These are phyloP conservation scores for Geotrichum ghanense DNA, from an alignment of 805 yeast genomes.

Conservation along the genomic window DNA sequence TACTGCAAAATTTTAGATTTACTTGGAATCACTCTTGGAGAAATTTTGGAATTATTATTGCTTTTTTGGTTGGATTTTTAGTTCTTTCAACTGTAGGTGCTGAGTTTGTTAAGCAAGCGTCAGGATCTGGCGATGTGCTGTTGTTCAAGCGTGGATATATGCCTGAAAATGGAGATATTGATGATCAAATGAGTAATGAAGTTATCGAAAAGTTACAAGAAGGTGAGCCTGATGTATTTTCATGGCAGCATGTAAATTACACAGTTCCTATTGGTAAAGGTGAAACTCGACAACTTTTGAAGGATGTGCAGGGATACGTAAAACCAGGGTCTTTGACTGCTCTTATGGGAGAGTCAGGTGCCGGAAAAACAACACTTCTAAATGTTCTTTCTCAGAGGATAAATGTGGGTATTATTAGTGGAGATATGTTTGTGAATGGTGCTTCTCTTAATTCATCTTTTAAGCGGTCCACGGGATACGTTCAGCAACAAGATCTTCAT, in stretches of 20 bases:
- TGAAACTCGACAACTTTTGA: constrained; percentile 34
- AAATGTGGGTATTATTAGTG: constrained; percentile 58
- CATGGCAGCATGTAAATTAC: constrained; percentile 54
- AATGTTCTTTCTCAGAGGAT: constrained; percentile 65
- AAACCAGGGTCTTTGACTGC: constrained; percentile 76
- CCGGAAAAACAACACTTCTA: constrained; percentile 71
- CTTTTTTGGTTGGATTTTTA: constrained; percentile 33
- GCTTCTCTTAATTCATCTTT: constrained; percentile 49
- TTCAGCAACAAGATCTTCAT: constrained; percentile 68
- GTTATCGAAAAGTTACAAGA: constrained; percentile 17
- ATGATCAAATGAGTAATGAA: constrained; percentile 11
- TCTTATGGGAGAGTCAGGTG: constrained; percentile 80
- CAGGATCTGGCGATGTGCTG: constrained; percentile 23
- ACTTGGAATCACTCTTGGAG: constrained; percentile 60
- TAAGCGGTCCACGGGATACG: constrained; percentile 60
- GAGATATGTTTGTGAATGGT: constrained; percentile 65
- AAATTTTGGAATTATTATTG: constrained; percentile 58
- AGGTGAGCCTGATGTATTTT: constrained; percentile 37
- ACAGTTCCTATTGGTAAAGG: constrained; percentile 35
- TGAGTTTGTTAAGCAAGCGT: constrained; percentile 24
- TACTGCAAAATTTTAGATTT: constrained; percentile 39
- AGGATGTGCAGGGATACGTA: constrained; percentile 56
- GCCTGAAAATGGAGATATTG: constrained; percentile 13
- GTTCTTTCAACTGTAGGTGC: constrained; percentile 22
- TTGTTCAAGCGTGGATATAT: constrained; percentile 27